Evolutionary conservation across 1,284 basidiomycete genomes (phyloP).

Genomic region (Serendipita sp.): DNA sequence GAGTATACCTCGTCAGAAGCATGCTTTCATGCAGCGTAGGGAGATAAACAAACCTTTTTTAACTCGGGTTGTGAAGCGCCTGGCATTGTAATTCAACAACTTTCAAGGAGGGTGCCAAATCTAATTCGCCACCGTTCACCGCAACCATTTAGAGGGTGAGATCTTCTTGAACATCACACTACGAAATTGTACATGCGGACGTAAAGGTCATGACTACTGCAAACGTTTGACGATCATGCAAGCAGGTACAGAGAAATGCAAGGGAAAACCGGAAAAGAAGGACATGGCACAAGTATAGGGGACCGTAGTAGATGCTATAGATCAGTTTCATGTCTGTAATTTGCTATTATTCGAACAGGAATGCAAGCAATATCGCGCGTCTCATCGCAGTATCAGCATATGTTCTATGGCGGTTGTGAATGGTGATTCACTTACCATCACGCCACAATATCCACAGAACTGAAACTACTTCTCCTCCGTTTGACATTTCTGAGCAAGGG

Average conservation of each 20-base stretch:
- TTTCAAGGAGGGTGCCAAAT: no score
- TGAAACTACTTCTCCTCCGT: slow-evolving; percentile 67
- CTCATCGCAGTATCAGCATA: no score
- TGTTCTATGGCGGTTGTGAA: no score
- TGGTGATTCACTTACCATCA: slow-evolving; percentile 22
- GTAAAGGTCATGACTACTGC: no score
- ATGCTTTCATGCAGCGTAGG: background rate
- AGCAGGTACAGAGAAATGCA: background rate
- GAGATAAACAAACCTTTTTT: slow-evolving; percentile 55
- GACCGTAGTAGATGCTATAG: background rate
- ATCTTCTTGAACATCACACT: no score
- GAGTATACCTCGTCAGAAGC: slow-evolving; percentile 9
- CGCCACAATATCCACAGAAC: slow-evolving; percentile 63
- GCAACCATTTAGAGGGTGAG: no score
- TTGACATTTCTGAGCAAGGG: slow-evolving; percentile 55
- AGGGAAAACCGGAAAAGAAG: background rate
- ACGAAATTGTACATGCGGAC: no score
- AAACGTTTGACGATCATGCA: background rate
- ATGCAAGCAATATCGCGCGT: background rate
- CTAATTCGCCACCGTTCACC: no score
- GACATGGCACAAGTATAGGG: background rate
- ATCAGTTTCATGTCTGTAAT: background rate
- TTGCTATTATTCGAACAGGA: background rate
- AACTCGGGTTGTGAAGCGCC: slow-evolving; percentile 86
- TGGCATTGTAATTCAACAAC: slow-evolving; percentile 40